Conservation (phyloP, 495 filamentous ascomycete species). For the Staphylotrichum longicolle region DNA sequence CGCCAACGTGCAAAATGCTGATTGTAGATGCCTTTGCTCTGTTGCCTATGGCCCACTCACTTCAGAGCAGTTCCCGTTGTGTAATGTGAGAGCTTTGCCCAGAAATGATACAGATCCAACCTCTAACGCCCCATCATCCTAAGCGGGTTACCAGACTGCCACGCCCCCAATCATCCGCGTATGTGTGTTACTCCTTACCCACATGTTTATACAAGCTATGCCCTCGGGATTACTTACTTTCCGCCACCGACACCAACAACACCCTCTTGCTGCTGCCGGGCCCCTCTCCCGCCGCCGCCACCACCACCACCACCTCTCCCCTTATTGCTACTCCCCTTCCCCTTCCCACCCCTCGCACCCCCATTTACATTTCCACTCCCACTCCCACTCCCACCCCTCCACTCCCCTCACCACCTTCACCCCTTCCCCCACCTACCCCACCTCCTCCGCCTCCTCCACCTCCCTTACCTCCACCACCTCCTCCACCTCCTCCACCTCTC, state of each 20-base stretch:
- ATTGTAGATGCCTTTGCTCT: neutral
- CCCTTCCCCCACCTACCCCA: conserved; percentile 4
- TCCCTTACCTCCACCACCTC: neutral
- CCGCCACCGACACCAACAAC: neutral
- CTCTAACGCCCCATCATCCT: no score
- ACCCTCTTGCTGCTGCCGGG: neutral
- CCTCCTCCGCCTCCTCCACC: neutral
- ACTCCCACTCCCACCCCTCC: neutral
- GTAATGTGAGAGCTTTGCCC: no score
- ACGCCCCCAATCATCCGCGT: no score
- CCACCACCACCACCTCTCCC: conserved; percentile 1
- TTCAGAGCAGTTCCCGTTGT: neutral
- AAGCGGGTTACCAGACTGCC: no score
- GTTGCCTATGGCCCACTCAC: neutral
- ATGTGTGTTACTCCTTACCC: no score
- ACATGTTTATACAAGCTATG: neutral
- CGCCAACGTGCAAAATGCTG: no score
- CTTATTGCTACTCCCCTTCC: conserved; percentile 5
- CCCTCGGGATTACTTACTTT: conserved; percentile 1
- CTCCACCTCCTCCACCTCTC: conserved; percentile 28
- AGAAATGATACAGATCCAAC: no score
- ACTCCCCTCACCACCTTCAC: neutral
- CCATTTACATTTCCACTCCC: neutral
- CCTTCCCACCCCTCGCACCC: neutral
- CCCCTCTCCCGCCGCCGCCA: neutral